Percentiles rank a stretch among this genome's conserved stretches.
Conservation (phyloP, 768 basidiomycete species). For the Collybia mongolica region DNA sequence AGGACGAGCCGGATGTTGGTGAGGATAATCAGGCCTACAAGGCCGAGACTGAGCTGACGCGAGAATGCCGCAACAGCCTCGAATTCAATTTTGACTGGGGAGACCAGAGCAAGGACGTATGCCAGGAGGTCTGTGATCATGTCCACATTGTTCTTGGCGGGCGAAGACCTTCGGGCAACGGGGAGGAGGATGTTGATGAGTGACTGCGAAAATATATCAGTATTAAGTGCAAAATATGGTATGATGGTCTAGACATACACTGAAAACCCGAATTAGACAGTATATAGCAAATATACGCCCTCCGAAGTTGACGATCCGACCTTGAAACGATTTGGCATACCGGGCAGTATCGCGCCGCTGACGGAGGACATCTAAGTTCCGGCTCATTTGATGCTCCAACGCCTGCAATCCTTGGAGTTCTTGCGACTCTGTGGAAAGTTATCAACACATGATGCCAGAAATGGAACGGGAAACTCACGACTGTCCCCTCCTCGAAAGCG, state of each 20-base stretch:
- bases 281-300: slow-evolving; percentile 64
- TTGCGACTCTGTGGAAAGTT: slow-evolving; percentile 37
- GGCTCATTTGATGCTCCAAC: slow-evolving; percentile 66
- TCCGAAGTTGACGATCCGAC: slow-evolving; percentile 43
- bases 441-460: background rate
- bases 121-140: slow-evolving; percentile 41
- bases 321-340: slow-evolving; percentile 54
- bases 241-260: slow-evolving; percentile 45
- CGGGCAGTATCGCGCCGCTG: slow-evolving; percentile 45
- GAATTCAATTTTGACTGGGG: slow-evolving; percentile 18
- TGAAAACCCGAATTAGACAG: slow-evolving; percentile 61
- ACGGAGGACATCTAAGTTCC: slow-evolving; percentile 51
- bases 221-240: background rate
- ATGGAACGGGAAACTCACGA: slow-evolving; percentile 21
- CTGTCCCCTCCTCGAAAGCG: slow-evolving; percentile 50
- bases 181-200: slow-evolving; percentile 49
- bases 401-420: slow-evolving; percentile 67
- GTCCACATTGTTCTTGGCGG: slow-evolving; percentile 10
- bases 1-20: slow-evolving; percentile 72
- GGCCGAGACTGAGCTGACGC: slow-evolving; percentile 55
- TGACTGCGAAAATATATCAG: slow-evolving; percentile 32
- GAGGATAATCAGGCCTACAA: slow-evolving; percentile 77
- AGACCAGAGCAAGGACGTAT: slow-evolving; percentile 27
- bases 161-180: slow-evolving; percentile 25
- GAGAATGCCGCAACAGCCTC: slow-evolving; percentile 40